Evolutionary conservation across 257 asterid species (phyloP), one percentile per base, ranked within the genome.

Genomic region (Solanum habrochaites): DNA sequence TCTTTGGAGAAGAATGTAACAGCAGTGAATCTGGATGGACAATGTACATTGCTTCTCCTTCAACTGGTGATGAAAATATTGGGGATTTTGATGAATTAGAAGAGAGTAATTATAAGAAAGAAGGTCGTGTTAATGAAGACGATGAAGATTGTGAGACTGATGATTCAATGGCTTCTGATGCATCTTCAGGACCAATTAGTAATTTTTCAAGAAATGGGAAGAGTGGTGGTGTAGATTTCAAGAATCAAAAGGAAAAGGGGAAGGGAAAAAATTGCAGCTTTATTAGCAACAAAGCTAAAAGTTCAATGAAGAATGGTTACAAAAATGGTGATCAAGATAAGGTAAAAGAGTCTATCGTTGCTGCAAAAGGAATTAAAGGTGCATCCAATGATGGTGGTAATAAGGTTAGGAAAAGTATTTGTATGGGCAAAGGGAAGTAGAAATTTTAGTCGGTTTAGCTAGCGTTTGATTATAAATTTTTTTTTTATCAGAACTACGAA

Each of bases 1-100:
- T 43, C 10, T 74, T 86, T 86, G 91, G 66, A 78, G 84, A 45
- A 75, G 93, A 89, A 85, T 91, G 93, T 66, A 88, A 91, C 70
- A 91, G 93, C 90, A 86, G 90, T 85, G 93, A 91, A 89, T 91
- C 93, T 14, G 93, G 93, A 7, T 91, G 93, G 93, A 91, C 93
- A 27, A 89, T 89, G 93, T 91, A 91, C 71, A 91, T 91, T 74
- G 92, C 91, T 11, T 89, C 92, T 29, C 88, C 93, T 47, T n/a
- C 32, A 2, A 85, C 49, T 16, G 73, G 37, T 16, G 86, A 78
- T 10, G 88, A 49, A 27, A 49, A 60, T 60, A 60, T 10, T 37
- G 89, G 35, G 18, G 81, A 67, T 27, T 85, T 49, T 49, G 74
- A 85, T 49, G 87, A 47, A 47, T 10, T 80, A 2, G 43, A 80